Percentiles rank a stretch among this genome's conserved stretches.
phyloP scores from a whole-genome alignment of 2,329 filamentous ascomycete species.

The Sporothrix dimorphospora region DNA sequence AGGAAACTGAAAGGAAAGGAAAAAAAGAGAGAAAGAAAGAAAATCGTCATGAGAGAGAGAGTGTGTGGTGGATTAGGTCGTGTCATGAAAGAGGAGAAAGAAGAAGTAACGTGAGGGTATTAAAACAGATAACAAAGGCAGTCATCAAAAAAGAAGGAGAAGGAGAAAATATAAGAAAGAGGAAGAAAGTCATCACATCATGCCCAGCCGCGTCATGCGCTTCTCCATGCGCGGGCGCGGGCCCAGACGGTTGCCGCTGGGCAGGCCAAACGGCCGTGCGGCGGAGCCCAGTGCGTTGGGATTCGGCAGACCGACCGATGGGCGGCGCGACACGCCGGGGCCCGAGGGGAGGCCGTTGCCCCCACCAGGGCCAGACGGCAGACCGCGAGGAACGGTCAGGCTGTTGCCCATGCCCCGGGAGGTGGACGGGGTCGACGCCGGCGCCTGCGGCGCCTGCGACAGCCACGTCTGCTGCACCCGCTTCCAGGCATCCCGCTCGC shows the following conservation, averaged over 20 bases:
- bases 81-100: background rate
- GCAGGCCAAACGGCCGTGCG: conserved; percentile 41
- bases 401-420: conserved; percentile 9
- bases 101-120: conserved; percentile 3
- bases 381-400: conserved; percentile 19
- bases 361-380: conserved; percentile 24
- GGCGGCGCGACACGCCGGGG: conserved; percentile 16
- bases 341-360: conserved; percentile 25
- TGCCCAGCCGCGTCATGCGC: conserved; percentile 63
- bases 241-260: conserved; percentile 42
- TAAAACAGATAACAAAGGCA: conserved; percentile 22
- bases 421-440: background rate
- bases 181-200: conserved; percentile 57
- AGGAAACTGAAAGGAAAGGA: background rate
- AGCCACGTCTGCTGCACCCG: conserved; percentile 43
- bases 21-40: background rate
- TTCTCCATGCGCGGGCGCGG: conserved; percentile 56
- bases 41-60: background rate
- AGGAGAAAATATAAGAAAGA: background rate
- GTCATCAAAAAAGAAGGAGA: background rate
- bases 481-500: conserved; percentile 80
- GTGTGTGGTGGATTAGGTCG: conserved; percentile 3
- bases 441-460: background rate
- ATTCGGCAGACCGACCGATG: conserved; percentile 27
- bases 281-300: conserved; percentile 22